phyloP scores from a whole-genome alignment of 129 eudicot genomes.

The Escallonia herrerae region DNA sequence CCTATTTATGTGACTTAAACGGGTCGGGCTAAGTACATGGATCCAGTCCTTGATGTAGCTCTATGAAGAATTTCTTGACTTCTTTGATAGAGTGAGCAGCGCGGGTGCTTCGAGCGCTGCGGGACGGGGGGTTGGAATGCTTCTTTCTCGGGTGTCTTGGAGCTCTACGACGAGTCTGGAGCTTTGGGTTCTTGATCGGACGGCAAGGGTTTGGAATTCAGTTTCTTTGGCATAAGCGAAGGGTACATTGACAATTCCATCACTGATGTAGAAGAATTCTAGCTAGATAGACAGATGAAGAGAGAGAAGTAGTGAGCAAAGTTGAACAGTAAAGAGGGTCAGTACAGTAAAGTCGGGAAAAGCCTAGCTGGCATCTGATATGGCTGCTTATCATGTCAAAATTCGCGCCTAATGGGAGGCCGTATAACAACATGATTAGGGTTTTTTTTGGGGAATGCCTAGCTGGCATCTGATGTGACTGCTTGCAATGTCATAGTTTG shows the following conservation, averaged over 20 bases:
- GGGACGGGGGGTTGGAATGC: constrained; percentile 32
- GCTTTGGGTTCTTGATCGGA: constrained; percentile 11
- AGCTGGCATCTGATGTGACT: constrained; percentile 26
- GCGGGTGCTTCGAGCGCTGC: constrained; percentile 29
- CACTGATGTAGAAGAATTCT: too few relatives aligned
- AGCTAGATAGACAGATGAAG: constrained; percentile 13
- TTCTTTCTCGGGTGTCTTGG: constrained; percentile 69
- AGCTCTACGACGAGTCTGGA: constrained; percentile 31
- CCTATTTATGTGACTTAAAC: background rate
- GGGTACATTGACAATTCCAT: constrained; percentile 23
- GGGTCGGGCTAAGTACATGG: constrained; percentile 23
- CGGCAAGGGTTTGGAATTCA: constrained; percentile 15
- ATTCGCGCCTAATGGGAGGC: too few relatives aligned
- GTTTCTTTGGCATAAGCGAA: constrained; percentile 45
- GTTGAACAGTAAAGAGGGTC: constrained; percentile 6
- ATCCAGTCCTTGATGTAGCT: constrained; percentile 32
- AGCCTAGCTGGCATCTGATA: constrained; percentile 22
- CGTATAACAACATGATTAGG: too few relatives aligned
- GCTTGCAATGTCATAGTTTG: constrained; percentile 49
- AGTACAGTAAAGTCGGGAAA: too few relatives aligned
- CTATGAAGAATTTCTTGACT: constrained; percentile 36
- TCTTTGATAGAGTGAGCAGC: constrained; percentile 43
- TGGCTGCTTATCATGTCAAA: constrained; percentile 39
- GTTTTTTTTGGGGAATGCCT: constrained; percentile 53
- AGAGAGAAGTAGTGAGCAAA: constrained; percentile 8